Base-by-base conservation (phyloP, 1,139 yeast genomes). In the Debaryomyces udenii region DNA sequence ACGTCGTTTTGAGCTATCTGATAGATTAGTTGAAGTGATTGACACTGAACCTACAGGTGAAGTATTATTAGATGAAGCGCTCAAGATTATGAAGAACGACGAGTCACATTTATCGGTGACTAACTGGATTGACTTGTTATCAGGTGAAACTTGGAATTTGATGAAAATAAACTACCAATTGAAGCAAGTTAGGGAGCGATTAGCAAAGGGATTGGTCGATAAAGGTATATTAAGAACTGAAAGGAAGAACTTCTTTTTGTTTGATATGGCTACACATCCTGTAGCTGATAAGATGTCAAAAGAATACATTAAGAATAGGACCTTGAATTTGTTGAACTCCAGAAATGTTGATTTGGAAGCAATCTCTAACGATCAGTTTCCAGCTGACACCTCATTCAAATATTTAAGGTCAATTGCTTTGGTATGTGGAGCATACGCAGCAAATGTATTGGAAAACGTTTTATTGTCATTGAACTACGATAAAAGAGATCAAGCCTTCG, bases 201-300 rank as follows among this genome's bases (percentile, higher is more conserved):
- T 93, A 50, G 96, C 97, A 41, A 93, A 93, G 65, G 99, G 99
- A 1, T 75, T 93, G 43, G 99, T 94, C 24, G 99, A 93, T 63
- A 93, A 93, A 68, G 99, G 99, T n/a, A 85, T 93, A 38, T 76
- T 94, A 57, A 82, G 96, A 66, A 94, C 99, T 2, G 99, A 93
- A 62, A 81, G 96, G 61, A 90, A 91, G 60, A 94, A 89, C 68
- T 93, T 93, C 63, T 82, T 94, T 58, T 71, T 93, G 43, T 93
- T 93, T 55, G 99, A 93, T 65, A 93, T 93, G 97, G 96, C 99
- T 17, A 94, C 99, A 6, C 99, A 94, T 63, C 99, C 99, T 3
- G 81, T 93, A 10, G 86, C 94, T 29, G 99, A 93, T 65, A 78
- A 76, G 47, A 69, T 84, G 42, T 77, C 86, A 35, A 88, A 95